Base-by-base conservation (phyloP, 257 asterid genomes). In the Plantago major region DNA sequence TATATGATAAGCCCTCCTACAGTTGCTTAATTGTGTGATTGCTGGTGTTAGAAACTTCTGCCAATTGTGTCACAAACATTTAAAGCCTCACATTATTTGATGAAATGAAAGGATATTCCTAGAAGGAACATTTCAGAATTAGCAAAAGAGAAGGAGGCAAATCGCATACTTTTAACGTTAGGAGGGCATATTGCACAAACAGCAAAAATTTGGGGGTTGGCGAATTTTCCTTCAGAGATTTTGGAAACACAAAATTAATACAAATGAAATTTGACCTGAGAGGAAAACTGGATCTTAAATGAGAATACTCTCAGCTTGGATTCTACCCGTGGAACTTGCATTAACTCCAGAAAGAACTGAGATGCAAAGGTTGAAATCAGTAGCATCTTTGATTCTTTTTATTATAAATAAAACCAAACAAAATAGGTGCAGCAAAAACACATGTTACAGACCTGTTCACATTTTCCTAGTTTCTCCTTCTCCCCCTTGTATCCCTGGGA, bases 321-420 rank as follows among this genome's bases (percentile, higher is more conserved):
- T 67, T 90, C 96, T 67, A 76, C 74, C 28, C 97, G 83, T 59
- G 97, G 97, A 43, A 90, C 96, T 84, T 90, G 96, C 97, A 90
- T 90, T 88, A 90, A 69, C 81, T 83, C 97, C 81, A 83, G 62
- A 83, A 87, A 87, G 74, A 87, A 90, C 98, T 90, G 81, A 47
- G 60, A 60, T 71, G n/a, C 22, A 38, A 60, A 75, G 60, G 67
- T 65, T 10, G 66, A 52, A 33, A 0, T 33, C 42, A 33, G 68
- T 54, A 19, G 43, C 49, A 37, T 10, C n/a, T 10, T n/a, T 15
- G 10, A 2, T 46, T n/a, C n/a, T n/a, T 46, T 55, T 37, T 42
- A 47, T 63, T 18, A 57, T 61, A 63, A n/a, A 37, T 61, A 47
- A 62, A 63, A 28, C 10, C 19, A 33, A 60, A 54, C 44, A 48